Percentiles rank a stretch among this genome's conserved stretches.
These are phyloP conservation scores for Solanum appendiculatum DNA, from an alignment of 257 asterid genomes.

Conservation along the genomic window DNA sequence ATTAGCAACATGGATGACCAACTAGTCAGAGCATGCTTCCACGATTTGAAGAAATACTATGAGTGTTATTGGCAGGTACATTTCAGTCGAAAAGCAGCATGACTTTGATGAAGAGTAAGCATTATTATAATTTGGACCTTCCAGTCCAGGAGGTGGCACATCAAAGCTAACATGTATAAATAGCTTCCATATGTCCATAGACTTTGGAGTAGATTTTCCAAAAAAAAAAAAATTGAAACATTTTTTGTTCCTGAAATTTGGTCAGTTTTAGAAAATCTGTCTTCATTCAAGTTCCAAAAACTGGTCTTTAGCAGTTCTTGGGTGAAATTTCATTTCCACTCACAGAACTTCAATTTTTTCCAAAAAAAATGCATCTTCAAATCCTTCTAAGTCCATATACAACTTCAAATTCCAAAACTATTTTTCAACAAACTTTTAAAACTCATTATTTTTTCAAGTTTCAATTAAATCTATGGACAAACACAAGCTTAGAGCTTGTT, in stretches of 20 bases:
- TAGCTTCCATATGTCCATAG: neutral
- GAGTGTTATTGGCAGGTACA: neutral
- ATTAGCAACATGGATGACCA: neutral
- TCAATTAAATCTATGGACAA: too few species aligned
- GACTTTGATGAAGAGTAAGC: neutral
- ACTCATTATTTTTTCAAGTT: too few species aligned
- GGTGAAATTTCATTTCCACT: neutral
- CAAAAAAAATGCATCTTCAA: neutral
- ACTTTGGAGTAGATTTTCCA: neutral
- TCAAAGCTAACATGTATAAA: neutral
- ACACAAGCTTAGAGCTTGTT: neutral
- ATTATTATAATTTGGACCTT: neutral
- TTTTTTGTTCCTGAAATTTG: neutral
- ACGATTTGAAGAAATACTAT: neutral
- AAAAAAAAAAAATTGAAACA: too few species aligned
- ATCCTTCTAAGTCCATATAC: neutral
- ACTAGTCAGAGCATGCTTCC: neutral
- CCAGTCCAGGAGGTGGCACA: neutral
- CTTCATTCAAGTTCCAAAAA: neutral
- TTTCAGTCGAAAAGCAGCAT: neutral
- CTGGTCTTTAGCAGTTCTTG: neutral
- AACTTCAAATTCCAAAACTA: neutral
- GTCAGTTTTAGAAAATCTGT: neutral
- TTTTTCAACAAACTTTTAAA: too few species aligned
- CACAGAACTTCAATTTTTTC: neutral